Base-by-base conservation (phyloP, 2,329 filamentous ascomycete species). In the Epichloe coenophiala region DNA sequence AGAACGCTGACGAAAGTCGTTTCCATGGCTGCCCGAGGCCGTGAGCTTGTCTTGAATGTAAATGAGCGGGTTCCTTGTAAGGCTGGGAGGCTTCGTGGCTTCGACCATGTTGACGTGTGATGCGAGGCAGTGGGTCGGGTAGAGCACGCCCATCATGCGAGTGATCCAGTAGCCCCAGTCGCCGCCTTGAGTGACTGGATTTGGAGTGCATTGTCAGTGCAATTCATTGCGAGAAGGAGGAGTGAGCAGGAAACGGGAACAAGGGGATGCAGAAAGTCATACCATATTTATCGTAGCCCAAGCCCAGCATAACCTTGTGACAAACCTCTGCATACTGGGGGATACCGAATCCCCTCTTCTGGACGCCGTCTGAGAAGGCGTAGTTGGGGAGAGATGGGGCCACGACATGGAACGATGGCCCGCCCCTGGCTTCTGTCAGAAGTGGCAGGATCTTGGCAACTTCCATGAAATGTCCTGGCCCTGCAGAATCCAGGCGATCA, bases 161-260 rank as follows among this genome's bases (percentile, higher is more conserved):
- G 81, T 82, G 57, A 88, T 76, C 57, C 74, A 72, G 60, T 74
- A 80, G 17, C 84, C 85, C 83, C 82, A 87, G 59, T 88, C 84
- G 31, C 84, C 84, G 55, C 81, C 82, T 64, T 86, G 77, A 0
- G 72, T 75, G 6, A 71, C 61, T 64, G 37, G 13, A n/a, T 3
- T 5, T 13, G 83, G 68, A 61, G 86, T 84, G 3, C 58, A 31
- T 9, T 33, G 6, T 47, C 17, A 37, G 37, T 45, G 13, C 12
- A 2, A n/a, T n/a, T 2, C 4, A n/a, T 8, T 38, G 37, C 12
- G 15, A 38, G 37, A 8, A n/a, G 12, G 13, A 38, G 37, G 5
- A 38, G 13, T 31, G 31, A 11, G 31, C 9, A 4, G 31, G 31
- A 11, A 31, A 31, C 9, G 31, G 31, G 31, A 31, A 31, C 31